Evolutionary conservation across 116 monocot species (phyloP), one percentile per base, ranked within the genome.

Genomic region (Phalaenopsis hybrid): DNA sequence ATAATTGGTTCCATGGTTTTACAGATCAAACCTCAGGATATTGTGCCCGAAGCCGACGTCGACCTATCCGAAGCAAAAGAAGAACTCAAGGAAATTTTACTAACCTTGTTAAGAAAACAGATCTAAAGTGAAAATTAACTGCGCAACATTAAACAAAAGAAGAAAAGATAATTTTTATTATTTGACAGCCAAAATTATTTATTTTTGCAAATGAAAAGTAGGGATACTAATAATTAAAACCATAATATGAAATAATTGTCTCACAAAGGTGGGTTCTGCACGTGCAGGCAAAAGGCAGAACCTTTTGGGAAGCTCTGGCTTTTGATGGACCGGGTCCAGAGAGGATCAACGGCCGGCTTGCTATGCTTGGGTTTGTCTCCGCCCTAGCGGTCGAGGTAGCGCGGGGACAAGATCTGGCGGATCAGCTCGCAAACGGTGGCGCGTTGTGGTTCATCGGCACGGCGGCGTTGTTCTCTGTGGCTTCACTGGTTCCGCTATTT

Each of bases 251-350:
- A 0, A 12, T 12, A 15, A 17, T 55, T 16, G 12, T 55, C 55
- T 55, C 15, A 55, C 17, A 55, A 55, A 55, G 44, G 44, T 12
- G 75, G 17, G 13, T 45, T 75, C 3, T 2, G 2, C 55, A 15
- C 55, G 3, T 17, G 55, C 44, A 75, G 75, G 75, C 44, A 0
- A 75, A 75, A 20, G 10, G 89, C 90, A 90, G 87, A 16, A 89
- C 82, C n/a, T 89, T 92, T 76, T 81, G 78, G 0, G 92, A 92
- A 76, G 75, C 87, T 41, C 83, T 92, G 37, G 90, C 94, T 16
- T 94, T 94, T 87, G 82, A 86, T 51, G 94, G 94, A 0, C 92
- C 94, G 51, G 92, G 85, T 34, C 94, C 94, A 20, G 94, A 94
- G 87, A 81, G 94, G 81, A 92, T 92, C 87, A 94, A 94, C 79